A percentile compares a stretch with the other conserved stretches of the same genome.
phyloP scores from a whole-genome alignment of 208 protist species.

The Trypanosoma cruzi region DNA sequence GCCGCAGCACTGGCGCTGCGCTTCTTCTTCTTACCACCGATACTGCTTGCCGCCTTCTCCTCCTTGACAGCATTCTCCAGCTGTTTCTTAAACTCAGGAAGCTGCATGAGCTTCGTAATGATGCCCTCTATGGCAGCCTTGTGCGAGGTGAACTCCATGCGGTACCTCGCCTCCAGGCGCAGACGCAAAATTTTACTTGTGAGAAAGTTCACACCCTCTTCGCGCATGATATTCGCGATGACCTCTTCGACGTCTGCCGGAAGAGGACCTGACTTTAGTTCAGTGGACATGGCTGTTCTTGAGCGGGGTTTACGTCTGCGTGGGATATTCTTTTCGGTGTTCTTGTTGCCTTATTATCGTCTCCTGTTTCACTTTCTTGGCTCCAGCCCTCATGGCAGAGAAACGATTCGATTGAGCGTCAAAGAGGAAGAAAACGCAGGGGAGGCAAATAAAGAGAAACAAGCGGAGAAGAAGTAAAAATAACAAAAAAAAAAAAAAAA shows the following conservation, averaged over 20 bases:
- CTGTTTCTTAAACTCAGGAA: conserved; percentile 67
- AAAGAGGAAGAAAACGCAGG: conserved; percentile 8
- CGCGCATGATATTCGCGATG: conserved; percentile 65
- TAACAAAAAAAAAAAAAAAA: not conserved
- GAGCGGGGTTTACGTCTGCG: not conserved
- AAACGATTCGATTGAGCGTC: not conserved
- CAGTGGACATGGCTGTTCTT: conserved; percentile 21
- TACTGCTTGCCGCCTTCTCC: conserved; percentile 28
- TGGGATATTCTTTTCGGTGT: not conserved
- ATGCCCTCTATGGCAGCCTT: conserved; percentile 37
- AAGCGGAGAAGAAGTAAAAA: not conserved
- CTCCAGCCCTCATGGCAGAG: too few relatives aligned
- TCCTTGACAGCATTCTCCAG: conserved; percentile 61
- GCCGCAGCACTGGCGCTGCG: conserved; percentile 30
- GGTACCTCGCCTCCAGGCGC: conserved; percentile 73
- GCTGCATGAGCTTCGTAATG: conserved; percentile 49
- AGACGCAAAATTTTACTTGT: conserved; percentile 57
- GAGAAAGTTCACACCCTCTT: conserved; percentile 64
- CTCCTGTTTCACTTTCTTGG: not conserved
- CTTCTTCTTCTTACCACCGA: conserved; percentile 51
- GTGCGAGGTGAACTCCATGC: conserved; percentile 67
- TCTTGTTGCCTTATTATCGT: not conserved
- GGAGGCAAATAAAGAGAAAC: not conserved
- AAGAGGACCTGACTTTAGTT: conserved; percentile 50
- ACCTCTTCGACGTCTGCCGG: conserved; percentile 63